Evolutionary conservation across 768 basidiomycete species (phyloP), one percentile per base, ranked within the genome.

Genomic region (Pulveroboletus ravenelii): DNA sequence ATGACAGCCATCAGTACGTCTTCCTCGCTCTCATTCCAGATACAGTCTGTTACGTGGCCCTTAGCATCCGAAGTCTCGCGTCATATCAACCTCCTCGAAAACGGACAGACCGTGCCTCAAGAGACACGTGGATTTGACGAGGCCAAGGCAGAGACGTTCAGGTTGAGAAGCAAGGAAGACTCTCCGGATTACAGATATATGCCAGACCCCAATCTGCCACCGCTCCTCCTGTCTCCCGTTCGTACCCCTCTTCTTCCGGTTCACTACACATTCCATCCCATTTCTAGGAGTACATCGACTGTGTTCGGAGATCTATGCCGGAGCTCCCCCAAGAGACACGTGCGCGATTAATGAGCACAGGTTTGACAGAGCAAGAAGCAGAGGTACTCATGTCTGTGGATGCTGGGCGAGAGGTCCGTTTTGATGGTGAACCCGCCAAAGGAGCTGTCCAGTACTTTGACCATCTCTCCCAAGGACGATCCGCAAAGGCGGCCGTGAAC

Each of bases 151-250:
- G 79, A 87, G 63, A 98, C 96, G 1, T 93, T 82, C 69, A 78
- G 74, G 30, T 69, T 98, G 37, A 78, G 96, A 37, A 84, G 81
- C 41, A 98, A 99, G 69, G 96, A 96, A 60, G 89, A 93, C 58
- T 87, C 93, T 0, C 92, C 89, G 1, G 96, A 99, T 66, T 99
- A 98, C 66, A 80, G 89, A 15, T 98, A 97, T 71, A 95, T 99
- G 91, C 96, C 96, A 0, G 96, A 99, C 65, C 85, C 92, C 0
- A 97, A 98, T 65, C 70, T 98, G 1, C 92, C 93, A 1, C 79
- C 84, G 0, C 70, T 97, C 6, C 62, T 80, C 30, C 61, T 89
- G 7, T 76, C 76, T 50, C 64, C 79, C 52, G 84, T 80, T 51
- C 15, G 56, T 60, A 15, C 58, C 54, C 43, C 14, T 39, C 18